Evolutionary conservation across 768 basidiomycete genomes (phyloP), one percentile per base, ranked within the genome.

Genomic region (Polyporus arcularius): DNA sequence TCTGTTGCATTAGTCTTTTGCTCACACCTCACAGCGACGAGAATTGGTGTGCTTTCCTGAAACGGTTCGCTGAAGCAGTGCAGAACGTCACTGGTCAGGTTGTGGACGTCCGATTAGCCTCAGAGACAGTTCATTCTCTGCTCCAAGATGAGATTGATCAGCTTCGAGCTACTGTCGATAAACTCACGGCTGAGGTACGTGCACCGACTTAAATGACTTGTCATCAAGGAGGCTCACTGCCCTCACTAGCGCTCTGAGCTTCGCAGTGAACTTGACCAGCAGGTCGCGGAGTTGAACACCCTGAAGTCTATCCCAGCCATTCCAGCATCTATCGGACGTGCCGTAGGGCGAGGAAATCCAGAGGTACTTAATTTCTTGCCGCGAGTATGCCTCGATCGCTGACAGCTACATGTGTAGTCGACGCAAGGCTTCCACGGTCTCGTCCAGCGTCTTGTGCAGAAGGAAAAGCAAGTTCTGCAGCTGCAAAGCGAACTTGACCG

Each of bases 381-480:
- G 35, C 15, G 11, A 1, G 26, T 16, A 16, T 8, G 14, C 4
- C 38, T 31, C 12, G 16, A 26, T 26, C 16, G 41, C 30, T 62
- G 26, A 53, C 58, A 16, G 65, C 16, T 30, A 31, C 8, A 10
- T 30, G n/a, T 48, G 50, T 45, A 65, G 60, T 61, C 67, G 11
- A 61, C 58, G 47, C 74, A 89, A 82, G 86, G 82, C 63, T 80
- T 89, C 58, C 82, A 85, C 62, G 91, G 90, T 1, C 69, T 96
- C 18, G 84, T 94, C 9, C 91, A 93, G 67, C 85, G 91, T 10
- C 78, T 96, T 15, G 83, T 89, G 3, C 83, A 87, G 70, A 94
- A 94, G 71, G 94, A 97, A 76, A 92, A 90, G 67, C 85, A 94
- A 72, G 90, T 93, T 1, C 70, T 85, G 2, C 85, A 87, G 57